A percentile compares a stretch with the other conserved stretches of the same genome.
Conservation (phyloP, 495 filamentous ascomycete genomes). For the Penicillium cosmopolitanum region DNA sequence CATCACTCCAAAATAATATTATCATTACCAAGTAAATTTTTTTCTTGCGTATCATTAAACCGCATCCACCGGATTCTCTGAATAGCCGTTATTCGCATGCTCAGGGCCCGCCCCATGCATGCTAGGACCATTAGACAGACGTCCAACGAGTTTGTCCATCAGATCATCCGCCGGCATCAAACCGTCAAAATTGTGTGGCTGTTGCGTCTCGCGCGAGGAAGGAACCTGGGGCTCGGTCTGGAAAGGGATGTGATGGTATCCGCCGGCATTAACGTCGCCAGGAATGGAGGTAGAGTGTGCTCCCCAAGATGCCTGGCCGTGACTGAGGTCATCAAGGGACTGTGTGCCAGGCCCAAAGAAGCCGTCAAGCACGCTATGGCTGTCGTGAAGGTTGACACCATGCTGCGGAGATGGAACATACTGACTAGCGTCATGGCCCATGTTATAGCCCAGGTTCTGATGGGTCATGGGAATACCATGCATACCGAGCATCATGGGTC, state of each 20-base stretch:
- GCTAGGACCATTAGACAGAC: conserved; percentile 38
- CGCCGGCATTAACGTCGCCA: conserved; percentile 35
- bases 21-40: conserved; percentile 32
- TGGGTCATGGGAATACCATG: conserved; percentile 47
- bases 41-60: conserved; percentile 25
- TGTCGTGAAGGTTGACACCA: conserved; percentile 40
- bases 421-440: conserved; percentile 39
- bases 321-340: conserved; percentile 44
- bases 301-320: conserved; percentile 41
- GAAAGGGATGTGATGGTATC: conserved; percentile 44
- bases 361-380: conserved; percentile 37
- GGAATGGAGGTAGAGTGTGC: conserved; percentile 38
- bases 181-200: conserved; percentile 40
- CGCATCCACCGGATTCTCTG: conserved; percentile 41
- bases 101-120: conserved; percentile 48
- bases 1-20: conserved; percentile 30
- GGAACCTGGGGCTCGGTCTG: conserved; percentile 38
- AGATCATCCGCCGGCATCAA: conserved; percentile 45
- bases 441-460: conserved; percentile 35
- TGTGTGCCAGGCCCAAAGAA: conserved; percentile 39
- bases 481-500: conserved; percentile 44
- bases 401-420: conserved; percentile 42
- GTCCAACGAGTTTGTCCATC: conserved; percentile 46
- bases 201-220: conserved; percentile 43
- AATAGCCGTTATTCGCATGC: conserved; percentile 35